Conservation (phyloP, 768 basidiomycete species). For the Boletus vinaceobasis region DNA sequence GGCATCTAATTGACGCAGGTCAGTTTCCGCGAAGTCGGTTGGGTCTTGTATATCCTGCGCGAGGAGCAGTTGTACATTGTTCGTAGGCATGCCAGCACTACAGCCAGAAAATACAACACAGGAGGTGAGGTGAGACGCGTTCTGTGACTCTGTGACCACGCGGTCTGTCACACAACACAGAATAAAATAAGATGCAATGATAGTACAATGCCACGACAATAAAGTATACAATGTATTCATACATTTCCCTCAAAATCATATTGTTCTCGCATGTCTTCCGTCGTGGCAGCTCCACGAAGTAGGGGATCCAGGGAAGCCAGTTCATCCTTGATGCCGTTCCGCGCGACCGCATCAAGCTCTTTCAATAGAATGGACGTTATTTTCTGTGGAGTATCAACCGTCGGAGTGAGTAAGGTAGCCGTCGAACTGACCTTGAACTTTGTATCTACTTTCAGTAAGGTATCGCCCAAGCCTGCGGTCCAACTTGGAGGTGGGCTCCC, state of each 20-base stretch:
- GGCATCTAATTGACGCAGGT: slow-evolving; percentile 60
- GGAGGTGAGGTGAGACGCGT: slow-evolving; percentile 7
- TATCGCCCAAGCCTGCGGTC: slow-evolving; percentile 64
- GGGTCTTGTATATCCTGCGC: slow-evolving; percentile 52
- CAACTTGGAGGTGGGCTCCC: slow-evolving; percentile 57
- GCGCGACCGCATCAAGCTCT: slow-evolving; percentile 79
- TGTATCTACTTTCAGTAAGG: slow-evolving; percentile 74
- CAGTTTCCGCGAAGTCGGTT: slow-evolving; percentile 63
- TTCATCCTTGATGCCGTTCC: slow-evolving; percentile 79
- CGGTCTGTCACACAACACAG: slow-evolving; percentile 19
- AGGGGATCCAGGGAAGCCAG: slow-evolving; percentile 78
- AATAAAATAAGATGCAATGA: slow-evolving; percentile 9
- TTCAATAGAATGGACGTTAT: slow-evolving; percentile 75
- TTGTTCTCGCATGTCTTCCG: slow-evolving; percentile 37
- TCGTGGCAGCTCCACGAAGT: slow-evolving; percentile 52
- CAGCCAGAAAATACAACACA: background rate
- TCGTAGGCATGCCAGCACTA: slow-evolving; percentile 21
- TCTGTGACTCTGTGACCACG: slow-evolving; percentile 24
- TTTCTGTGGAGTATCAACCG: slow-evolving; percentile 54
- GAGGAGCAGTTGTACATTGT: slow-evolving; percentile 30
- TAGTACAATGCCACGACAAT: slow-evolving; percentile 24
- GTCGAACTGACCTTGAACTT: slow-evolving; percentile 69
- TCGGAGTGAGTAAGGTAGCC: background rate
- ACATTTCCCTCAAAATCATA: slow-evolving; percentile 44
- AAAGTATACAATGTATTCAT: slow-evolving; percentile 17